Base-by-base conservation (phyloP, 768 basidiomycete species). In the Lentinula raphanica region DNA sequence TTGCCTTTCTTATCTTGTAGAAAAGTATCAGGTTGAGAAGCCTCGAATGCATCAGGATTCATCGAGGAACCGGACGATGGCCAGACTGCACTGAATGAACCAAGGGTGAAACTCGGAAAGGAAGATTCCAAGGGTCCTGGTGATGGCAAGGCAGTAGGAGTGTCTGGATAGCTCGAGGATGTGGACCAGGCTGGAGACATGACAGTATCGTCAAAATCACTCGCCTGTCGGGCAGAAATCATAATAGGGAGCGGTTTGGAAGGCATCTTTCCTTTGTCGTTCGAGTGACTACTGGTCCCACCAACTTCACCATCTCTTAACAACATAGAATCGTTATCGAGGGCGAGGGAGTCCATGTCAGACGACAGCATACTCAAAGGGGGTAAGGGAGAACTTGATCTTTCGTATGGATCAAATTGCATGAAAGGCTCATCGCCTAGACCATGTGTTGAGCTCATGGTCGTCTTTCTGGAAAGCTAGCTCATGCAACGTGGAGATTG, bases 241-340 rank as follows among this genome's bases (percentile, higher is more conserved):
- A 68, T 71, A 59, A 86, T 84, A 58, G 79, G 75, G 68, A 85
- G 65, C 19, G 85, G 83, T 62, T 73, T 77, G 25, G 82, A 76
- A 44, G 77, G 73, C 39, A 71, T 75, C 69, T 87, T 86, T 54
- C 85, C 85, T 68, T 87, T 86, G 63, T 65, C 74, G 21, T 65
- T 62, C 21, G 65, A 58, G 50, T 27, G 31, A 32, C 44, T 38
- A 42, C 21, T 27, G 36, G 53, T 27, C 17, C 32, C 36, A 32
- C 5, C 51, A 36, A n/a, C 11, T 44, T 42, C 39, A 29, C 3
- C 25, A 17, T 38, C 54, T 8, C 17, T 46, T 3, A 27, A 5
- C 5, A 36, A 17, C 9, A 39, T 21, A 29, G 42, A 12, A 56
- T 56, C 40, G 13, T 31, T 19, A 32, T 27, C 44, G 25, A 56